Evolutionary conservation across 805 yeast species (phyloP).

Genomic region (Saccharomycopsis oosterbeekiorum): DNA sequence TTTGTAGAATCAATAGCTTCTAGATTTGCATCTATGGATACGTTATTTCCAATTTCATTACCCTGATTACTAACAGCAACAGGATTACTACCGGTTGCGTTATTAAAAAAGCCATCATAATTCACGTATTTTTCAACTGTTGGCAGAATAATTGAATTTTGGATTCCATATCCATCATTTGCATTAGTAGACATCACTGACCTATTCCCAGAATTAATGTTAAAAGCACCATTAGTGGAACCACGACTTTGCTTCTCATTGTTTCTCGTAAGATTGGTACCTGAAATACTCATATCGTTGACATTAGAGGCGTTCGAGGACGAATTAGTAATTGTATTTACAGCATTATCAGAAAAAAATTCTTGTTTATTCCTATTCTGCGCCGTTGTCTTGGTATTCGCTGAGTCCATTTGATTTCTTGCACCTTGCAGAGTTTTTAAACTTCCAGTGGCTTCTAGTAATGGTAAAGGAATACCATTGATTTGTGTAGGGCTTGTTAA

Average conservation of each 20-base stretch:
- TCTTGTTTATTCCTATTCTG: background rate
- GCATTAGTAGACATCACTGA: constrained; percentile 6
- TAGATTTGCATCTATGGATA: background rate
- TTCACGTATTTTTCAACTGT: background rate
- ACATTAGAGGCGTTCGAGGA: background rate
- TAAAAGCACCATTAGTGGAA: background rate
- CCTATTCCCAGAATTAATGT: background rate
- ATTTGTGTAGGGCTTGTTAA: constrained; percentile 45
- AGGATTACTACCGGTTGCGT: background rate
- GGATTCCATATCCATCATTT: background rate
- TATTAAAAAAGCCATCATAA: constrained; percentile 1
- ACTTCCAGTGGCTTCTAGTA: constrained; percentile 78
- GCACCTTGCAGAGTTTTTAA: constrained; percentile 24
- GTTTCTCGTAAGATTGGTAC: background rate
- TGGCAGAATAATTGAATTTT: background rate
- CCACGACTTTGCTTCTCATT: background rate
- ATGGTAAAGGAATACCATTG: constrained; percentile 57
- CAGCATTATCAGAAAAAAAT: background rate
- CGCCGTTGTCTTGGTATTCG: background rate
- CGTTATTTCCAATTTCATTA: background rate
- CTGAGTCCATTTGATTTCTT: background rate
- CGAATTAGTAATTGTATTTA: background rate
- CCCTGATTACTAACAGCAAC: background rate
- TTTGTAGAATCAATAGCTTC: background rate
- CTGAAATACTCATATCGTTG: background rate